Evolutionary conservation across 2,329 filamentous ascomycete genomes (phyloP), one percentile per base, ranked within the genome.

Genomic region (Orbilia quercus): DNA sequence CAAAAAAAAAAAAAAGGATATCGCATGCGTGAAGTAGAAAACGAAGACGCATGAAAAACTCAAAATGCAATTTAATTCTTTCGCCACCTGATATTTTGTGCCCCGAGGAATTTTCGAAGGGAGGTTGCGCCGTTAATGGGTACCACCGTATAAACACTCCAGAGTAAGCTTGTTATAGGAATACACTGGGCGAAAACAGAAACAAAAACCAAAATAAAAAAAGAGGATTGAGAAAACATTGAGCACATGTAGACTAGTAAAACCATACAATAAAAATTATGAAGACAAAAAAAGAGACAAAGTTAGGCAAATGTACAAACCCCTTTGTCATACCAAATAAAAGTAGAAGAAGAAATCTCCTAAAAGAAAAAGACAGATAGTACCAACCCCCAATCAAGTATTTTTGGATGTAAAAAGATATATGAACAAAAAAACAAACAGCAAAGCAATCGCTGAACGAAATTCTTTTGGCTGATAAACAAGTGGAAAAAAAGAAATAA

Each of bases 321-420:
- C 51, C 51, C 45, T 66, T 58, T 38, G 25, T 23, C 57, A 14
- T 50, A 54, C 36, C 57, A 47, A 59, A n/a, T n/a, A n/a, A n/a
- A n/a, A n/a, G n/a, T 34, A 18, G 34, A 60, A 31, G 64, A 69
- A 63, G 53, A 70, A 59, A 66, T 64, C 42, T 67, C 48, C 70
- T 59, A 60, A 54, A 62, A 75, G 51, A 70, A 63, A 51, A 70
- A 66, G 64, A 67, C 12, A 16, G 28, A 22, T 40, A 14, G 12
- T 34, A 12, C 6, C n/a, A 6, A 40, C 5, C 36, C 36, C 51
- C 50, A 36, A 59, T 59, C 70, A 22, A 25, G 34, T 25, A 28
- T 63, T 59, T 63, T 58, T 58, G 55, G 28, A 12, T 28, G 22
- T 44, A 44, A 44, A 44, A 23, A 44, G 18, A 45, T 45, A 44